These are phyloP conservation scores for Breviolum minutum DNA, from an alignment of 73 alveolate genomes.

Conservation along the genomic window DNA sequence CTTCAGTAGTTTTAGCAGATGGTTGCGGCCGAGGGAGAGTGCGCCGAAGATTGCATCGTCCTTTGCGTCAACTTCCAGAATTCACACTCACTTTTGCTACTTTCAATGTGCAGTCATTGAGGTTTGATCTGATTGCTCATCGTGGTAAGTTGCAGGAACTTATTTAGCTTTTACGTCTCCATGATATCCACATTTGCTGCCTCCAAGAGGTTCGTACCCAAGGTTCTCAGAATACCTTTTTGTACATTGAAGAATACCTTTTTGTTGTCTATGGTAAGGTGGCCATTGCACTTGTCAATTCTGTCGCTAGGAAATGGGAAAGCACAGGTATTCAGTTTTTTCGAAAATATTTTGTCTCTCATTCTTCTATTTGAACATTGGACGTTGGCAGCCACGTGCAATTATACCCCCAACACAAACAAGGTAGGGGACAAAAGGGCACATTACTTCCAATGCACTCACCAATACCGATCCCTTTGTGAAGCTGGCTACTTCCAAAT, in stretches of 20 bases:
- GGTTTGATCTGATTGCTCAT: constrained; percentile 43
- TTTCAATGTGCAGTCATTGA: constrained; percentile 17
- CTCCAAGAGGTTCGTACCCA: constrained; percentile 2
- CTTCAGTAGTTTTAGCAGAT: not conserved
- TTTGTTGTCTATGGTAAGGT: not conserved
- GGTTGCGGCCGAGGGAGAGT: not conserved
- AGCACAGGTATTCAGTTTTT: not conserved
- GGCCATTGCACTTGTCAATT: not conserved
- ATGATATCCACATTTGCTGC: not conserved
- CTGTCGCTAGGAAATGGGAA: not conserved
- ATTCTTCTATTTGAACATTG: not conserved
- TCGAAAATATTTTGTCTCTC: not conserved
- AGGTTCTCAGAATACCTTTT: not conserved
- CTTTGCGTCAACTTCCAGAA: not conserved
- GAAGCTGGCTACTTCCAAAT: not conserved
- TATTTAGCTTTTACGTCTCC: not conserved
- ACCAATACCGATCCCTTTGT: not conserved
- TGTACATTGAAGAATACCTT: not conserved
- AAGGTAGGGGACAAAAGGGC: not conserved
- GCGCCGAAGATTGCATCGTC: not conserved
- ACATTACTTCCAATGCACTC: not conserved
- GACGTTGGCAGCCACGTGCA: not conserved
- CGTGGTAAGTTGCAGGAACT: not conserved
- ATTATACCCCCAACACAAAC: not conserved
- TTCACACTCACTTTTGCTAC: not conserved